A percentile compares a stretch with the other conserved stretches of the same genome.
Evolutionary conservation across 352 stramenopile species (phyloP).

Genomic region (Globisporangium spinosum): DNA sequence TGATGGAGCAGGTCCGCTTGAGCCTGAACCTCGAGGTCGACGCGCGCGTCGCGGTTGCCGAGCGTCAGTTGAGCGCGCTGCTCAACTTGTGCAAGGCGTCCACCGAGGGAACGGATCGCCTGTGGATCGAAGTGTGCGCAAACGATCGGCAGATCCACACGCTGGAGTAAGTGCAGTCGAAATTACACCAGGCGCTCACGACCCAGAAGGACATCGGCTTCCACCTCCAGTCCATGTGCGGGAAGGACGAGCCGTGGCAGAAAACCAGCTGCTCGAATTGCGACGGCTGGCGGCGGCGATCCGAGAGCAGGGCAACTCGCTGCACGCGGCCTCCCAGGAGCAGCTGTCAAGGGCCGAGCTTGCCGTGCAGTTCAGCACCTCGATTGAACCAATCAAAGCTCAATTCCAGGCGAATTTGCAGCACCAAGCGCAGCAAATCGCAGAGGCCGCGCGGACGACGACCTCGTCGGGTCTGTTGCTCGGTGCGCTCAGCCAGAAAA

Average conservation of each 20-base stretch:
- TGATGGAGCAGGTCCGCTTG: slow-evolving; percentile 83
- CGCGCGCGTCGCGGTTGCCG: slow-evolving; percentile 63
- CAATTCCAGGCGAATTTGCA: slow-evolving; percentile 70
- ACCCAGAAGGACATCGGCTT: slow-evolving; percentile 82
- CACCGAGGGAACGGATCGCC: slow-evolving; percentile 66
- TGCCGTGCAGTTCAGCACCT: slow-evolving; percentile 76
- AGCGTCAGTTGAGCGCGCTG: slow-evolving; percentile 73
- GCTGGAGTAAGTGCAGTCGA: slow-evolving; percentile 69
- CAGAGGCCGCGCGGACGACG: slow-evolving; percentile 51
- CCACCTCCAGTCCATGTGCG: slow-evolving; percentile 75
- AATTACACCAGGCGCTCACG: slow-evolving; percentile 73
- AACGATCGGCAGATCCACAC: slow-evolving; percentile 74
- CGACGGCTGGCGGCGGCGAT: slow-evolving; percentile 67
- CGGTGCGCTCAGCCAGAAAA: slow-evolving; percentile 58
- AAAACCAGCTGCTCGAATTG: slow-evolving; percentile 78
- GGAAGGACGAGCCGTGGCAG: slow-evolving; percentile 85
- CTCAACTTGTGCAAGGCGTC: slow-evolving; percentile 70
- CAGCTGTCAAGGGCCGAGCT: slow-evolving; percentile 73
- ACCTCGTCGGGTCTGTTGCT: slow-evolving; percentile 60
- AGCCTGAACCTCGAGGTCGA: slow-evolving; percentile 85
- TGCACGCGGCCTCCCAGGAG: slow-evolving; percentile 61
- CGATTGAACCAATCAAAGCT: slow-evolving; percentile 76
- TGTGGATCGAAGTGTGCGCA: slow-evolving; percentile 66
- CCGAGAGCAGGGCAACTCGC: slow-evolving; percentile 62
- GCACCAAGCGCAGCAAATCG: slow-evolving; percentile 72